Base-by-base conservation (phyloP, 225 moss, liverwort and hornwort genomes). In the Sphagnum contortum region DNA sequence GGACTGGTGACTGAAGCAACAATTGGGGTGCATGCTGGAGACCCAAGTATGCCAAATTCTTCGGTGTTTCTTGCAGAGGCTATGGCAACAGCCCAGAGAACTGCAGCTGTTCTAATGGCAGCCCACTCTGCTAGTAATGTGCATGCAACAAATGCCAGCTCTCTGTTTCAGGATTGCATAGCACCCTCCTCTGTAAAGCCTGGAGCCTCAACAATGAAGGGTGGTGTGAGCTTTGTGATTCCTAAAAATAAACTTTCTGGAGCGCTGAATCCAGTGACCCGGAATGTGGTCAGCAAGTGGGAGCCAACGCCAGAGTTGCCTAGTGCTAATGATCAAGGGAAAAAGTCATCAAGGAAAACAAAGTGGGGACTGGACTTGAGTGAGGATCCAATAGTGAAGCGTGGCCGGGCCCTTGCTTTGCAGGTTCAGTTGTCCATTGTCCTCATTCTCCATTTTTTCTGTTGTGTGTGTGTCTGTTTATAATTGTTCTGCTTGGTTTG, bases 181-280 rank as follows among this genome's bases (percentile, higher is more conserved):
- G 49, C 47, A 45, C 72, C 66, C 46, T 65, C 69, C 53, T 66
- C 60, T 46, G 64, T 60, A 12, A 73, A 68, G 48, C 70, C 80
- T 48, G 47, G 64, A 8, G 12, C 70, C 50, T 49, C 69, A 44
- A 64, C 63, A 55, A 49, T 75, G 11, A 92, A 85, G 71, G 65
- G 71, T 8, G 69, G 71, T 4, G 64, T 81, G 8, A 87, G 77
- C 51, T 90, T 94, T 71, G 86, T 90, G 48, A 87, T 90, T 13
- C 90, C 86, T 0, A 94, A 94, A 57, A 87, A 83, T 11, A 94
- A 90, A 64, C 50, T 94, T 64, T 83, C 76, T 10, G 88, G 90
- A 7, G 70, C 84, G 45, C 74, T 88, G n/a, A 69, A 86, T 70
- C 88, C 86, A n/a, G 77, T 87, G 12, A 66, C 72, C 50, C 70